Percentiles rank a stretch among this genome's conserved stretches.
Evolutionary conservation across 495 filamentous ascomycete species (phyloP).

Genomic region (Talaromyces liani): DNA sequence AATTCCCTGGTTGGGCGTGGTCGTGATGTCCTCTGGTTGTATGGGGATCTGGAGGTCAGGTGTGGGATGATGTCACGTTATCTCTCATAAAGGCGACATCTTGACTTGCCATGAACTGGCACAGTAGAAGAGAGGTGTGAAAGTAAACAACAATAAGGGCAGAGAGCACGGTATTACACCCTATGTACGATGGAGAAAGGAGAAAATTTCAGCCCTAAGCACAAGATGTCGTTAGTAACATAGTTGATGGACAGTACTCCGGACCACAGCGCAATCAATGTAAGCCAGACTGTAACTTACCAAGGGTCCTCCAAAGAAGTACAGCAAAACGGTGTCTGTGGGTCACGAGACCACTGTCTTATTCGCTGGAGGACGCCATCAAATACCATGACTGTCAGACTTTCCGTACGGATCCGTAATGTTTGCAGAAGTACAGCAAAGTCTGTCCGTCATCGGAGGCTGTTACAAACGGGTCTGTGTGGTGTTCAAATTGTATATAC

Average conservation of each 20-base stretch:
- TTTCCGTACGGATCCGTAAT: not conserved
- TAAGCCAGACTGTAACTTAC: not conserved
- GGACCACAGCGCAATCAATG: not conserved
- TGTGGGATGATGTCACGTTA: conserved; percentile 10
- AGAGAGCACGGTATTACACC: not conserved
- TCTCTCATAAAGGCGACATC: conserved; percentile 7
- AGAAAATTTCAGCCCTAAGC: not conserved
- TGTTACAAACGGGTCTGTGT: not conserved
- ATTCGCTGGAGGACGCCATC: not conserved
- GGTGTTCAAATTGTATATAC: not conserved
- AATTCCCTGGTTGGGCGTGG: not conserved
- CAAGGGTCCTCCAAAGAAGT: not conserved
- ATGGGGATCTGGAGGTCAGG: not conserved
- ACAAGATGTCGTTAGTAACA: not conserved
- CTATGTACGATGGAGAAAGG: not conserved
- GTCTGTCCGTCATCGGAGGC: not conserved
- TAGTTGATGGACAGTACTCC: not conserved
- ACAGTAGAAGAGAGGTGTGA: not conserved
- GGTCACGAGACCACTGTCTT: not conserved
- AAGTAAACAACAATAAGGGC: not conserved
- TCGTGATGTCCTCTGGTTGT: not conserved
- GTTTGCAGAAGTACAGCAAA: not conserved
- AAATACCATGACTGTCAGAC: not conserved
- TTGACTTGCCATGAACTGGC: not conserved
- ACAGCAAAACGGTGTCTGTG: not conserved